Conservation (phyloP, 2,329 filamentous ascomycete species). For the Lasiodiplodia theobromae region DNA sequence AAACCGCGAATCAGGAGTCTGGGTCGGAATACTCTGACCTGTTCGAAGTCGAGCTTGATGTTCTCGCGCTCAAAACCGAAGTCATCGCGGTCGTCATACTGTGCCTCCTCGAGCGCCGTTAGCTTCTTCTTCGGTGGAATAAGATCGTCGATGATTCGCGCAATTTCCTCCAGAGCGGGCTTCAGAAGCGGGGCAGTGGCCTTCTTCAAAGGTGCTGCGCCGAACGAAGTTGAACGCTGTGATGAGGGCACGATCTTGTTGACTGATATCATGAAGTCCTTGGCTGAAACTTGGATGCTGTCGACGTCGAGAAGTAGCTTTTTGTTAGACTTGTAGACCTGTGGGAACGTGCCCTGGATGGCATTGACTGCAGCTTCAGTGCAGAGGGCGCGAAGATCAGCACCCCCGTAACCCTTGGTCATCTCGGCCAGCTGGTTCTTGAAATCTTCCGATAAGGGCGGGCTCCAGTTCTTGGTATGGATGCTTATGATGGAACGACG, state of each 20-base stretch:
- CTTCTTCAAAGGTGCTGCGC: constrained; percentile 80
- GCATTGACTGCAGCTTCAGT: constrained; percentile 96
- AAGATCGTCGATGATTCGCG: constrained; percentile 73
- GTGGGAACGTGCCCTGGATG: constrained; percentile 92
- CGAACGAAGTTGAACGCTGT: constrained; percentile 85
- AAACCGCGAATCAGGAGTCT: constrained; percentile 82
- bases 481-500: constrained; percentile 91
- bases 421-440: constrained; percentile 84
- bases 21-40: constrained; percentile 85
- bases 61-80: constrained; percentile 86
- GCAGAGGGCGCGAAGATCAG: constrained; percentile 90
- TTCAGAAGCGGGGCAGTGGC: constrained; percentile 82
- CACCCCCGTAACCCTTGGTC: constrained; percentile 96
- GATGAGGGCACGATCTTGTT: constrained; percentile 97
- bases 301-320: constrained; percentile 88
- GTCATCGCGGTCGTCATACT: constrained; percentile 86
- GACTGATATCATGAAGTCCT: constrained; percentile 96
- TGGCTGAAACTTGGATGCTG: constrained; percentile 85
- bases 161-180: constrained; percentile 73
- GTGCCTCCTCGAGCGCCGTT: constrained; percentile 91
- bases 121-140: constrained; percentile 85
- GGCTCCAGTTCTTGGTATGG: constrained; percentile 92
- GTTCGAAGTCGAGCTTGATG: constrained; percentile 76
- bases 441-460: constrained; percentile 74
- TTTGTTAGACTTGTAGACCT: constrained; percentile 90